Base-by-base conservation (phyloP, 2,329 filamentous ascomycete genomes). In the Phyllosticta paracitricarpa region DNA sequence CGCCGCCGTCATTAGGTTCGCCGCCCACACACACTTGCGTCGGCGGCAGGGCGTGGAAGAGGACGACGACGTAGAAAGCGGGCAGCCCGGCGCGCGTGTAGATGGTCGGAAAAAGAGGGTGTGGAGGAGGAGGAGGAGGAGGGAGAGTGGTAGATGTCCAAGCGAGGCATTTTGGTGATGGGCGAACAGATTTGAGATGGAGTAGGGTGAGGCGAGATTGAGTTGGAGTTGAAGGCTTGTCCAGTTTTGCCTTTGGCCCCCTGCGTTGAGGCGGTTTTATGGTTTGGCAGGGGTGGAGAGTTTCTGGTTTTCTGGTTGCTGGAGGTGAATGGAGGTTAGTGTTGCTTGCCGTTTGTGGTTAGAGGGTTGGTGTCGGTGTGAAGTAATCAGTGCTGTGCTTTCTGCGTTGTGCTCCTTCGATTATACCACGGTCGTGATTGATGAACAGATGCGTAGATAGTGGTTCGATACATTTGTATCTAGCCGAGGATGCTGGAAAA, bases 41-140 rank as follows among this genome's bases (percentile, higher is more conserved):
- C 0, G 65, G 61, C 0, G 66, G 52, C 22, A 75, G 56, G 4
- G 68, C 64, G 59, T 74, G 66, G 69, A 78, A 79, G 58, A 76
- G 67, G 5, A 77, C 71, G 22, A 75, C 70, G 2, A 78, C 76
- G 64, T 78, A 79, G 66, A 79, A 78, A n/a, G 72, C 69, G 0
- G 77, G 77, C 1, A 79, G 71, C 4, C 68, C 63, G 48, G 67
- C 63, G 3, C 66, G 24, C 4, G 64, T 65, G 66, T n/a, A n/a
- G n/a, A n/a, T n/a, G 19, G 19, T 22, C 19, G 19, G 19, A 22
- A 2, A 22, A 22, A 22, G 19, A 22, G 19, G 19, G 19, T 1
- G 19, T 1, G 19, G 19, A 22, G 19, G 19, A 22, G 19, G 19
- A 22, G 19, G 19, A 22, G 19, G 19, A 2, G 2, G 64, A 65